These are phyloP conservation scores for Pythium coloratum DNA, from an alignment of 352 stramenopile species.

Conservation along the genomic window DNA sequence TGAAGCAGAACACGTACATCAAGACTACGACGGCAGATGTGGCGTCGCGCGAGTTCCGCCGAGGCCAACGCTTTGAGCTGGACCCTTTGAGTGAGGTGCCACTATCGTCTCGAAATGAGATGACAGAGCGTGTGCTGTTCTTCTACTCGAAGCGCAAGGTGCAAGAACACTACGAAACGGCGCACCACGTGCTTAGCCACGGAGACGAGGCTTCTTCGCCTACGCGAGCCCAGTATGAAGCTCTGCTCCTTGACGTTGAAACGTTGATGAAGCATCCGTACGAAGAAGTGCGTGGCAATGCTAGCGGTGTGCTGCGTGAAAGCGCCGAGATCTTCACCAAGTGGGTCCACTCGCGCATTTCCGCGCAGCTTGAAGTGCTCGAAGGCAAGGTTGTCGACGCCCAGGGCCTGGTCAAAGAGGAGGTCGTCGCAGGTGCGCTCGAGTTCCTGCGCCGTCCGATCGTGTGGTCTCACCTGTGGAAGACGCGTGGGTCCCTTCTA, in stretches of 20 bases:
- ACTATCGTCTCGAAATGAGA: constrained; percentile 62
- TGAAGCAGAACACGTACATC: constrained; percentile 53
- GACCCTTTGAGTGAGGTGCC: constrained; percentile 27
- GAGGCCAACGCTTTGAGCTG: constrained; percentile 26
- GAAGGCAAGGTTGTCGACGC: constrained; percentile 34
- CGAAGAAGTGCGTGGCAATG: constrained; percentile 44
- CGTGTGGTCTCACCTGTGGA: constrained; percentile 50
- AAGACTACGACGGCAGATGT: constrained; percentile 53
- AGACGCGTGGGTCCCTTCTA: constrained; percentile 38
- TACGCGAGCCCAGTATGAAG: constrained; percentile 37
- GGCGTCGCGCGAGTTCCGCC: constrained; percentile 45
- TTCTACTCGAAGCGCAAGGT: constrained; percentile 63
- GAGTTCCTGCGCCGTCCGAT: constrained; percentile 42
- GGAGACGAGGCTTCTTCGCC: constrained; percentile 4
- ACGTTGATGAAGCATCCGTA: constrained; percentile 57
- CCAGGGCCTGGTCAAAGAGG: constrained; percentile 40
- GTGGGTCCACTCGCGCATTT: constrained; percentile 52
- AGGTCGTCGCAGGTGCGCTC: constrained; percentile 36
- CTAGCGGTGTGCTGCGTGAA: constrained; percentile 50
- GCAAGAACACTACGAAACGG: constrained; percentile 63
- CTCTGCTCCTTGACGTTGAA: constrained; percentile 49
- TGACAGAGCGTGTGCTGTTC: constrained; percentile 63
- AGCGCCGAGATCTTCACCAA: constrained; percentile 48
- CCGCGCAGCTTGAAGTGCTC: constrained; percentile 43
- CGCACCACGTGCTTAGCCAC: constrained; percentile 36